These are phyloP conservation scores for Puccinia triticina DNA, from an alignment of 1,284 basidiomycete species.

Conservation along the genomic window DNA sequence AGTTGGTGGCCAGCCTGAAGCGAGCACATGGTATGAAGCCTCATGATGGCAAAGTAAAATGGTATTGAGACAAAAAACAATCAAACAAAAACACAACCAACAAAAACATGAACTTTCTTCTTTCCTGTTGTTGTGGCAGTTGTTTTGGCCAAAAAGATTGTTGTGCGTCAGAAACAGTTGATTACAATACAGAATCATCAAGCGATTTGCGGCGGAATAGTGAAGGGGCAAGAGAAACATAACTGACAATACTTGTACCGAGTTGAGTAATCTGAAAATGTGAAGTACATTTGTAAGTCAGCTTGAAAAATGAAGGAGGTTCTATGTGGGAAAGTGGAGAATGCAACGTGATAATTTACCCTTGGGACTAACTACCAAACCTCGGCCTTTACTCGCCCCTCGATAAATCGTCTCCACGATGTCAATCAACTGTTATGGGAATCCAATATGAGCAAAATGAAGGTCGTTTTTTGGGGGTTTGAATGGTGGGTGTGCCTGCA, in stretches of 20 bases:
- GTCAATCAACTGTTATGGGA: conserved; percentile 77
- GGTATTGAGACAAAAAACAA: conserved; percentile 1
- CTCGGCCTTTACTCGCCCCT: conserved; percentile 94
- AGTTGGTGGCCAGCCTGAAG: too few relatives aligned
- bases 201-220: neutral
- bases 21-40: too few relatives aligned
- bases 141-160: neutral
- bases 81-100: conserved; percentile 27
- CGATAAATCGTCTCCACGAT: conserved; percentile 98
- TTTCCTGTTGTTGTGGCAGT: neutral
- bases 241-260: conserved; percentile 52
- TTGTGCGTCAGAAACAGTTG: neutral
- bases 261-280: conserved; percentile 52
- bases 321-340: neutral
- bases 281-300: neutral
- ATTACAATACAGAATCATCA: neutral
- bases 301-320: neutral
- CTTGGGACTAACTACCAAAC: conserved; percentile 96
- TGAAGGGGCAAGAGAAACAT: neutral
- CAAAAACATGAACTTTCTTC: neutral
- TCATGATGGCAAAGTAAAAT: neutral
- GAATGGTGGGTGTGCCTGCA: neutral
- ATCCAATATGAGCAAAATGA: neutral
- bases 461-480: neutral
- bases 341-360: conserved; percentile 67